phyloP scores from a whole-genome alignment of 805 yeast genomes.

The Saccharomyces paradoxus region DNA sequence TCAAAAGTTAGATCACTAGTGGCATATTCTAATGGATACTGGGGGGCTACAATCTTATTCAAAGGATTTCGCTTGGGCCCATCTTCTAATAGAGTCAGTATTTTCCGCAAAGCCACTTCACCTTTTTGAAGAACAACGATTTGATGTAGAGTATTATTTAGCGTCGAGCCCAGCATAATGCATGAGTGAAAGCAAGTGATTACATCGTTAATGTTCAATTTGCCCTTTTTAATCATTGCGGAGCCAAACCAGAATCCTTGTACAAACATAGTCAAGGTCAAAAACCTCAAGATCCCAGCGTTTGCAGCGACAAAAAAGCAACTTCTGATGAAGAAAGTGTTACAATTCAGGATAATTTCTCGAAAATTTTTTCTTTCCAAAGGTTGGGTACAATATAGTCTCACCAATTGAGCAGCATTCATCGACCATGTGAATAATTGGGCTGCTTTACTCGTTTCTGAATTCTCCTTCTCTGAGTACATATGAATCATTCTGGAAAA shows the following conservation, averaged over 20 bases:
- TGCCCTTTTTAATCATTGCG: slow-evolving; percentile 45
- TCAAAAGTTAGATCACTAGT: slow-evolving; percentile 37
- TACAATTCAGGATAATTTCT: slow-evolving; percentile 25
- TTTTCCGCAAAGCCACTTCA: slow-evolving; percentile 50
- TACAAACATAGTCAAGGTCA: slow-evolving; percentile 69
- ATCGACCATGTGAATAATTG: slow-evolving; percentile 65
- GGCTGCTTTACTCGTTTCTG: slow-evolving; percentile 45
- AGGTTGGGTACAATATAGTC: slow-evolving; percentile 49
- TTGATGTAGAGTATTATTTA: slow-evolving; percentile 49
- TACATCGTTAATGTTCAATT: slow-evolving; percentile 51
- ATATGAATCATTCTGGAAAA: slow-evolving; percentile 46
- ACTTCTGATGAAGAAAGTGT: slow-evolving; percentile 35
- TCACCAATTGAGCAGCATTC: slow-evolving; percentile 49
- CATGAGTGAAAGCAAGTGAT: slow-evolving; percentile 81
- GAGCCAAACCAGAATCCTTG: slow-evolving; percentile 93
- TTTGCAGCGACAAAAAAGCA: slow-evolving; percentile 47
- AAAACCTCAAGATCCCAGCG: slow-evolving; percentile 44
- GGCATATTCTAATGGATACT: not conserved
- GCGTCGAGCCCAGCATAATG: slow-evolving; percentile 55
- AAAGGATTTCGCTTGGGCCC: not conserved
- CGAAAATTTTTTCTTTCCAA: slow-evolving; percentile 42
- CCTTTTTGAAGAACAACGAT: slow-evolving; percentile 63
- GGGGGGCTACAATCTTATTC: not conserved
- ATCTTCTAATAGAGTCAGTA: slow-evolving; percentile 35
- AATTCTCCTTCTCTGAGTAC: slow-evolving; percentile 50